Base-by-base conservation (phyloP, 2,329 filamentous ascomycete species). In the Colletotrichum sansevieriae region DNA sequence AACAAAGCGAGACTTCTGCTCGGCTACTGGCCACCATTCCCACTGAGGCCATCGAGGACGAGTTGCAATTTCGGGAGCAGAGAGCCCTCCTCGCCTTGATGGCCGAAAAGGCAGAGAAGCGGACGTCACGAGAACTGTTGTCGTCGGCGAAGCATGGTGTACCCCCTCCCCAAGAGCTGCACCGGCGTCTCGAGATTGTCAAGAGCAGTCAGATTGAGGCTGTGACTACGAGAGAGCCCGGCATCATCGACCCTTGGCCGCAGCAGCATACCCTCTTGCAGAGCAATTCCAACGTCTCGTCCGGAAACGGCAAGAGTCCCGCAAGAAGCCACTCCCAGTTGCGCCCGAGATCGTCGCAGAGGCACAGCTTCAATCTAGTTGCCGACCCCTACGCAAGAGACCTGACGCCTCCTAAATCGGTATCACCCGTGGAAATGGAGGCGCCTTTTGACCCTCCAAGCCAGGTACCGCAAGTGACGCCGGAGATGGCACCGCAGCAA, bases 171-270 rank as follows among this genome's bases (percentile, higher is more conserved):
- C 43, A 56, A 9, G 66, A 69, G 39, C 37, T 69, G 22, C 66
- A 66, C 29, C 66, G 66, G 25, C 66, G 66, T 15, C 66, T 69
- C 20, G 62, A 69, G 41, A 66, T 69, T 11, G 15, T 69, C 25
- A 69, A 69, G 62, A 69, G 66, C 35, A 69, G 55, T n/a, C 55
- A 69, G 20, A 25, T 65, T 43, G 66, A 69, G 59, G 63, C 57
- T n/a, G 62, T 57, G 4, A 47, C 49, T 7, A 69, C 49, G 4
- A 56, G 35, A 35, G 65, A 68, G 15, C 8, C 62, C 18, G 20
- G 35, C 12, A 18, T 6, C 11, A 12, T 25, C 41, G 62, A 69
- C 22, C 25, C 49, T 10, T 49, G 35, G 62, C 55, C 51, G 49
- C 66, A 51, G 20, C 66, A 66, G 62, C 43, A 61, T 33, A 41